Percentiles rank a stretch among this genome's conserved stretches.
phyloP scores from a whole-genome alignment of 768 basidiomycete species.

The Auricularia cornea region DNA sequence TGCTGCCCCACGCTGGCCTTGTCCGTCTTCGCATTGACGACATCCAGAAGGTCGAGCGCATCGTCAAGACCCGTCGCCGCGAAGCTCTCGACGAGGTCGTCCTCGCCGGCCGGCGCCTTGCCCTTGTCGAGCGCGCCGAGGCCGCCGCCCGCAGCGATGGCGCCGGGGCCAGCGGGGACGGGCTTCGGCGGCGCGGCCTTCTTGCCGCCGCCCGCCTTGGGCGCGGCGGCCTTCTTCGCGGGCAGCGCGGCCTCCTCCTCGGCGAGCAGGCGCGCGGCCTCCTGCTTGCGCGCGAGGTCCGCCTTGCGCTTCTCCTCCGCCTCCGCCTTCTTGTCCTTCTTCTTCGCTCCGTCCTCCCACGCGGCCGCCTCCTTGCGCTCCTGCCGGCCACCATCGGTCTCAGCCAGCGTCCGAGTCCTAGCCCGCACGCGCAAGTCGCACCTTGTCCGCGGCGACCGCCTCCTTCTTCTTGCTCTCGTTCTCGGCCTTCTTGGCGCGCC shows the following conservation, averaged over 20 bases:
- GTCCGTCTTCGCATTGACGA: slow-evolving; percentile 88
- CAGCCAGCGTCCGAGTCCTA: slow-evolving; percentile 3
- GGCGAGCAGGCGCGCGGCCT: slow-evolving; percentile 76
- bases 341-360: slow-evolving; percentile 63
- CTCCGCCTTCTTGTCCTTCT: slow-evolving; percentile 56
- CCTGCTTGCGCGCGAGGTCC: slow-evolving; percentile 78
- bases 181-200: slow-evolving; percentile 45
- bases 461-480: slow-evolving; percentile 78
- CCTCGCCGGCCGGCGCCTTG: slow-evolving; percentile 16
- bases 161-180: slow-evolving; percentile 73
- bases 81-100: slow-evolving; percentile 53
- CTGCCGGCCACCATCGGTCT: slow-evolving; percentile 27
- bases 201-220: slow-evolving; percentile 54
- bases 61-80: slow-evolving; percentile 85
- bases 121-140: slow-evolving; percentile 5
- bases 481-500: slow-evolving; percentile 85
- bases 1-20: slow-evolving; percentile 84
- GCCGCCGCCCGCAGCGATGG: slow-evolving; percentile 64
- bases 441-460: slow-evolving; percentile 52
- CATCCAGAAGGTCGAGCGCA: slow-evolving; percentile 78
- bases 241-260: slow-evolving; percentile 68
- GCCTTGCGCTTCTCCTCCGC: slow-evolving; percentile 75
- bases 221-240: slow-evolving; percentile 51
- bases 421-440: slow-evolving; percentile 17
- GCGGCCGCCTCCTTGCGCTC: slow-evolving; percentile 61